Percentiles rank a stretch among this genome's conserved stretches.
Evolutionary conservation across 1,284 basidiomycete genomes (phyloP).

Genomic region (Fistulinella staudtii): DNA sequence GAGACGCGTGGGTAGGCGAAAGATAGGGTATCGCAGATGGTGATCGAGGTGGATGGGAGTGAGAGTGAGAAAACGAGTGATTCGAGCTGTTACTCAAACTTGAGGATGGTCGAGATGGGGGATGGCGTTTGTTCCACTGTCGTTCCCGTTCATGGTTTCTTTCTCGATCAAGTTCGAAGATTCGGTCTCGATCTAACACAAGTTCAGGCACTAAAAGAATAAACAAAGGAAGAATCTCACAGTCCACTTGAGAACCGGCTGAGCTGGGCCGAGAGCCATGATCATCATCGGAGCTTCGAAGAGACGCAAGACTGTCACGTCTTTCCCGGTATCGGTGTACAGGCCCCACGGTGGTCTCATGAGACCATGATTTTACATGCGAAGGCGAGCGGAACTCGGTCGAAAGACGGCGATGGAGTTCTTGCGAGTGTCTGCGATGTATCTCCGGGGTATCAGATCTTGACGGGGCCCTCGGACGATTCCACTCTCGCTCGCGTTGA

Average conservation of each 20-base stretch:
- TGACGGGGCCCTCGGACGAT: constrained; percentile 25
- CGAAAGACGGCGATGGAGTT: constrained; percentile 27
- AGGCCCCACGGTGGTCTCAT: constrained; percentile 21
- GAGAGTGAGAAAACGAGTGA: constrained; percentile 32
- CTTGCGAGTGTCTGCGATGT: constrained; percentile 25
- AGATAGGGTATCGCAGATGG: constrained; percentile 33
- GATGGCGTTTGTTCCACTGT: constrained; percentile 52
- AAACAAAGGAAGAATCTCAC: constrained; percentile 30
- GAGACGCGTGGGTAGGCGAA: constrained; percentile 32
- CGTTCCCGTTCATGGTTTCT: constrained; percentile 45
- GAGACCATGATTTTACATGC: constrained; percentile 23
- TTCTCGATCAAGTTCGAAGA: constrained; percentile 41
- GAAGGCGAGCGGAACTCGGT: constrained; percentile 26
- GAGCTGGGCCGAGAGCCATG: constrained; percentile 43
- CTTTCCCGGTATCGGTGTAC: constrained; percentile 21
- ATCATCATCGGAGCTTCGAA: constrained; percentile 36
- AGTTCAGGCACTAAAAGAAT: constrained; percentile 1
- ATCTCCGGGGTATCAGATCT: constrained; percentile 30
- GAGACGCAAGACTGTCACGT: constrained; percentile 36
- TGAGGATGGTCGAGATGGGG: constrained; percentile 28
- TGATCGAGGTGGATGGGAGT: constrained; percentile 33
- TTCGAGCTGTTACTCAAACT: constrained; percentile 33
- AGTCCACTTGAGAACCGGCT: constrained; percentile 42
- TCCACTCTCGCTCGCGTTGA: constrained; percentile 39
- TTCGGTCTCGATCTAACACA: constrained; percentile 41